phyloP scores from a whole-genome alignment of 2,329 filamentous ascomycete genomes.

The Paracoccidioides brasiliensis region DNA sequence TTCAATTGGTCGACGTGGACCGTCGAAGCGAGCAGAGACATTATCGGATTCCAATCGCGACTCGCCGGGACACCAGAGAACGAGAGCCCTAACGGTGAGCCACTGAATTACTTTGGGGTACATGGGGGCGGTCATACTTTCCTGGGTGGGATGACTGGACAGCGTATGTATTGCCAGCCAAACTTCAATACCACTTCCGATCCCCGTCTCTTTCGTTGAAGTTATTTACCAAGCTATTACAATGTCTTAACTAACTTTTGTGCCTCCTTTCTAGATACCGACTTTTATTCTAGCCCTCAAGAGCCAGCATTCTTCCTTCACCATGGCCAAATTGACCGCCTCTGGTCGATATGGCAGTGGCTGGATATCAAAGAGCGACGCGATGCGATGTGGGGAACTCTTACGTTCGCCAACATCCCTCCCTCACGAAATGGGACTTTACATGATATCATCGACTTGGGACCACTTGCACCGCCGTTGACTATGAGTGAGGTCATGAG shows the following conservation, averaged over 20 bases:
- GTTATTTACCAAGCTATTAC: no score
- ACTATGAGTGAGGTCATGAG: constrained; percentile 12
- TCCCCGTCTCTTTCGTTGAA: neutral
- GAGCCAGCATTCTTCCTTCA: constrained; percentile 16
- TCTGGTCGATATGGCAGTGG: constrained; percentile 16
- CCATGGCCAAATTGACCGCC: constrained; percentile 13
- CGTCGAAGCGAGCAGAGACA: constrained; percentile 9
- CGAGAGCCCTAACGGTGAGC: neutral
- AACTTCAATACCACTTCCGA: neutral
- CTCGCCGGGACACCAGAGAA: constrained; percentile 6
- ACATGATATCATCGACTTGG: constrained; percentile 16
- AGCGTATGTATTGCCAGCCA: constrained; percentile 4
- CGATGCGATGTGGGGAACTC: constrained; percentile 4
- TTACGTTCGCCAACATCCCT: constrained; percentile 10
- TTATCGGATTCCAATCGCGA: constrained; percentile 8
- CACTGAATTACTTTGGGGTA: constrained; percentile 8
- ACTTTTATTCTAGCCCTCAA: constrained; percentile 10
- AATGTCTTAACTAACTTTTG: neutral
- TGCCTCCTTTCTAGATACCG: constrained; percentile 2
- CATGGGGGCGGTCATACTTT: constrained; percentile 11
- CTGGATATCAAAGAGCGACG: constrained; percentile 6
- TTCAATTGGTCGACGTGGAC: constrained; percentile 9
- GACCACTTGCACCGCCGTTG: constrained; percentile 9
- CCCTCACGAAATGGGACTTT: constrained; percentile 15
- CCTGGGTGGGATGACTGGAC: constrained; percentile 8